Percentiles rank a stretch among this genome's conserved stretches.
Conservation (phyloP, 441 rosid genomes). For the Dalechampia spathulata region DNA sequence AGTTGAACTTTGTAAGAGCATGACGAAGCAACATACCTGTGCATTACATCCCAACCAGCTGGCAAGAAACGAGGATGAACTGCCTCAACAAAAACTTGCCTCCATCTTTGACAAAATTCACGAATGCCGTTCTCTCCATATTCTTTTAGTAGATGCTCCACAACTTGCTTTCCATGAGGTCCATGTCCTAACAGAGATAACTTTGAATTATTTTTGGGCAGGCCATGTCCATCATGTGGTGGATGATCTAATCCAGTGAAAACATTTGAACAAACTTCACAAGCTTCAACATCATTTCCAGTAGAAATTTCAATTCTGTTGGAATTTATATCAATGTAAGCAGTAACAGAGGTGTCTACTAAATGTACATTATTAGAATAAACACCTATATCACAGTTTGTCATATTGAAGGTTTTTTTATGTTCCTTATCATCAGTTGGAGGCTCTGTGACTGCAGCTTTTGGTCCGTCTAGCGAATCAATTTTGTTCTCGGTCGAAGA, state of each 20-base stretch:
- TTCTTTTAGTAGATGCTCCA: constrained; percentile 53
- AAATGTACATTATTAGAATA: constrained; percentile 18
- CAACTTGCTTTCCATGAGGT: constrained; percentile 88
- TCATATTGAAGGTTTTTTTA: constrained; percentile 11
- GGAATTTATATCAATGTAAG: constrained; percentile 17
- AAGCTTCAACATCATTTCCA: constrained; percentile 22
- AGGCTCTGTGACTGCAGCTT: constrained; percentile 13
- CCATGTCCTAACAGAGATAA: constrained; percentile 91
- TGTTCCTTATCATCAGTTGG: constrained; percentile 15
- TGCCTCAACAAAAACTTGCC: constrained; percentile 82
- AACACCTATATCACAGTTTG: constrained; percentile 19
- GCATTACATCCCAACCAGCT: constrained; percentile 82
- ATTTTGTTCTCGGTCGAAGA: constrained; percentile 13
- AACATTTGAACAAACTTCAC: constrained; percentile 22
- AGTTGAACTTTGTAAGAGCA: no score
- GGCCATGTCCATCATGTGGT: constrained; percentile 22
- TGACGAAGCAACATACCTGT: constrained; percentile 38
- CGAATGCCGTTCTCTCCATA: constrained; percentile 63
- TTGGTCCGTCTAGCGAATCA: constrained; percentile 13
- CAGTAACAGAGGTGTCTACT: constrained; percentile 16
- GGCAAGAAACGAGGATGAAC: constrained; percentile 78
- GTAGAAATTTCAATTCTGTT: constrained; percentile 19
- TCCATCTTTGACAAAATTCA: constrained; percentile 86
- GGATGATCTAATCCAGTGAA: constrained; percentile 18
- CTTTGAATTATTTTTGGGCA: constrained; percentile 43